Evolutionary conservation across 768 basidiomycete genomes (phyloP), one percentile per base, ranked within the genome.

Genomic region (Agaricus sinodeliciosus): DNA sequence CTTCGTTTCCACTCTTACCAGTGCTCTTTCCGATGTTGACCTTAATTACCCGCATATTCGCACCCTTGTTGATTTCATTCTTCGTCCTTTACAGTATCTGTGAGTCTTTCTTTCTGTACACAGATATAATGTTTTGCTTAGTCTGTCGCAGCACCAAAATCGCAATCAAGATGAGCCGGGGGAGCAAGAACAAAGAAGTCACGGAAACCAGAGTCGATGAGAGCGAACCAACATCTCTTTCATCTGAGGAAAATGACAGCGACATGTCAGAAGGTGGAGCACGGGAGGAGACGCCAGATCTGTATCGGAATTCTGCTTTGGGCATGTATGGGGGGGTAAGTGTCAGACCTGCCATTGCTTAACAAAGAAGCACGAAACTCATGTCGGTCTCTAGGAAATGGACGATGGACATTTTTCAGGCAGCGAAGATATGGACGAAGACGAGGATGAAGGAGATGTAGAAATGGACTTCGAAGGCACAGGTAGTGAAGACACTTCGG

Each of bases 101-200:
- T 94, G 67, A 68, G 90, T 62, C 9, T 15, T 69, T 16, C 0
- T 41, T 43, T 43, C 34, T 31, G 27, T 26, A 25, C 19, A 28
- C 42, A 31, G 16, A 11, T 12, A 40, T 31, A n/a, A 36, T 39
- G 34, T 37, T 9, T 64, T 42, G 35, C 57, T 59, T 51, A 59
- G 49, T 44, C 43, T 57, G 56, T 52, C 51, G 16, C 56, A 95
- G 93, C 47, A 90, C 96, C 15, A 96, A 95, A 66, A 78, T 94
- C 49, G 94, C 95, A n/a, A 97, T 96, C 69, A 97, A 95, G 69
- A 94, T 98, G 90, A 95, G 92, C 45, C 82, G 86, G 39, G 79
- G 84, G 12, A 78, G 78, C 43, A 89, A 84, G 67, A 69, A 60
- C 40, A 88, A 87, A 62, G 85, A 82, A 19, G 63, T 65, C 19